These are phyloP conservation scores for Pleurotus djamor DNA, from an alignment of 768 basidiomycete species.

Conservation along the genomic window DNA sequence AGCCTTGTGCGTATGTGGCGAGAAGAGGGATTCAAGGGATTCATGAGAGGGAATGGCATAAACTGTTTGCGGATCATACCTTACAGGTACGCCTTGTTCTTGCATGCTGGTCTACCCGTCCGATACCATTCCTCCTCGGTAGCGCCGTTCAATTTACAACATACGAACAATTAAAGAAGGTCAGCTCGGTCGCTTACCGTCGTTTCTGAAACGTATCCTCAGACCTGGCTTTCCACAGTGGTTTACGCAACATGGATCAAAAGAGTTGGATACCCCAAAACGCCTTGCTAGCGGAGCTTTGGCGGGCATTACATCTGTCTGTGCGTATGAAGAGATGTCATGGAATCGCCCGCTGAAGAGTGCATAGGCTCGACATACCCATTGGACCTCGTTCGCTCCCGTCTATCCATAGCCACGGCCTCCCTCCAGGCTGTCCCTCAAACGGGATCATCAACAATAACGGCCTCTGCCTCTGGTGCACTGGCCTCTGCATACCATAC, in stretches of 20 bases:
- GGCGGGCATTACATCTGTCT: slow-evolving; percentile 93
- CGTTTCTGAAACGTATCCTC: slow-evolving; percentile 14
- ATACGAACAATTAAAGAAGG: slow-evolving; percentile 91
- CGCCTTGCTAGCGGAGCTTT: slow-evolving; percentile 84
- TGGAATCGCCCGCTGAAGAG: slow-evolving; percentile 7
- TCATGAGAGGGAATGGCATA: slow-evolving; percentile 91
- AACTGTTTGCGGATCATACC: slow-evolving; percentile 94
- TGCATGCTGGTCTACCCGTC: slow-evolving; percentile 12
- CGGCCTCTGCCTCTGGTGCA: slow-evolving; percentile 11
- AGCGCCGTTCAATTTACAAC: slow-evolving; percentile 85
- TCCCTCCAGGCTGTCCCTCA: slow-evolving; percentile 40
- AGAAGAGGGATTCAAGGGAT: slow-evolving; percentile 92
- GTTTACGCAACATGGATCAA: slow-evolving; percentile 69
- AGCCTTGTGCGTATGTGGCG: slow-evolving; percentile 88
- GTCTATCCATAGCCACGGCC: slow-evolving; percentile 93
- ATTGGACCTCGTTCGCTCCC: slow-evolving; percentile 88
- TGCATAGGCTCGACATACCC: slow-evolving; percentile 81
- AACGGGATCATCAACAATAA: slow-evolving; percentile 10
- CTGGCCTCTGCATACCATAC: slow-evolving; percentile 59
- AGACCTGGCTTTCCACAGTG: slow-evolving; percentile 43
- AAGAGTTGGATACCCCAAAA: slow-evolving; percentile 84
- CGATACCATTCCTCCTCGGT: slow-evolving; percentile 2
- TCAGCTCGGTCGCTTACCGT: slow-evolving; percentile 21
- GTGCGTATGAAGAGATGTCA: slow-evolving; percentile 43
- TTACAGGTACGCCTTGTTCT: slow-evolving; percentile 52